Evolutionary conservation across 2,329 filamentous ascomycete genomes (phyloP).

Genomic region (Nemania sp.): DNA sequence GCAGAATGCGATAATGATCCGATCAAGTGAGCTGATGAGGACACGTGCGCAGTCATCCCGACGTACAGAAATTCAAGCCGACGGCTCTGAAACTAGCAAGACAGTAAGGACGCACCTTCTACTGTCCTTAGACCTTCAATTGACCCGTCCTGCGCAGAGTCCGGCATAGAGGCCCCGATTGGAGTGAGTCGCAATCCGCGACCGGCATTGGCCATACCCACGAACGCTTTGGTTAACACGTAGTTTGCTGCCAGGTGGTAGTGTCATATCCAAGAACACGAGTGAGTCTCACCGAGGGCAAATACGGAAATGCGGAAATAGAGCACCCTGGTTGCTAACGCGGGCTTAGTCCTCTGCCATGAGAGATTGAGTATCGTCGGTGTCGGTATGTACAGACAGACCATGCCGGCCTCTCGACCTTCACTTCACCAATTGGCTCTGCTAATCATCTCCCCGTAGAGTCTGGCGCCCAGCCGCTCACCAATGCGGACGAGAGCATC

Average conservation of each 20-base stretch:
- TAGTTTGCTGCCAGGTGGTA: conserved; percentile 68
- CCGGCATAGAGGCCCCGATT: conserved; percentile 96
- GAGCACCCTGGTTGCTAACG: conserved; percentile 36
- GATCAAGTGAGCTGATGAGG: conserved; percentile 13
- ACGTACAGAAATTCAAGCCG: conserved; percentile 96
- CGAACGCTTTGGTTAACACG: conserved; percentile 28
- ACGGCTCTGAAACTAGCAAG: conserved; percentile 92
- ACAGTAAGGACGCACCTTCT: conserved; percentile 66
- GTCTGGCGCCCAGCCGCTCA: conserved; percentile 91
- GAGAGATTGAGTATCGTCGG: conserved; percentile 97
- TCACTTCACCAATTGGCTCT: neutral
- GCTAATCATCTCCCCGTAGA: conserved; percentile 55
- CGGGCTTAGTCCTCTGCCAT: conserved; percentile 80
- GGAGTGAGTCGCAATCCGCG: conserved; percentile 72
- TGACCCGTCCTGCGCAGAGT: conserved; percentile 63
- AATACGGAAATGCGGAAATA: neutral
- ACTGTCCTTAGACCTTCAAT: conserved; percentile 36
- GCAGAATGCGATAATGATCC: neutral
- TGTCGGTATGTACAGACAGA: conserved; percentile 68
- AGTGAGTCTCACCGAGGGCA: conserved; percentile 61
- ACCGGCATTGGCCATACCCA: conserved; percentile 19
- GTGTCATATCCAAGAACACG: conserved; percentile 85
- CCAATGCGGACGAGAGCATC: conserved; percentile 86
- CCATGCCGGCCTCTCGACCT: neutral
- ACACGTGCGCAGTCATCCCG: conserved; percentile 68